A percentile compares a stretch with the other conserved stretches of the same genome.
These are phyloP conservation scores for Fusarium sacchari DNA, from an alignment of 2,329 filamentous ascomycete genomes.

Conservation along the genomic window DNA sequence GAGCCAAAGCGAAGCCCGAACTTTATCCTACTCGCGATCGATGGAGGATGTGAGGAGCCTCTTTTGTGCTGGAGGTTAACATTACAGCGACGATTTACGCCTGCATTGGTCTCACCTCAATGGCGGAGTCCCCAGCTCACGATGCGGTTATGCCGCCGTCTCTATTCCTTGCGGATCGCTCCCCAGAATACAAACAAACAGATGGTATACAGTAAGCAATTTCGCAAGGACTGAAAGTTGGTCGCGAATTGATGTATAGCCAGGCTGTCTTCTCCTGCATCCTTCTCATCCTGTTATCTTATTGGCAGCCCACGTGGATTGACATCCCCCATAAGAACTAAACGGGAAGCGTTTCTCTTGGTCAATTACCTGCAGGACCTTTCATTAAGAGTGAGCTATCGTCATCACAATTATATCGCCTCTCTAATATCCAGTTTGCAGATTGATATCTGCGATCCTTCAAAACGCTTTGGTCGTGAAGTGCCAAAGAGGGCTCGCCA, in stretches of 20 bases:
- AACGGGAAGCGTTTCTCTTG: not conserved
- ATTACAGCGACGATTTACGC: too few species aligned
- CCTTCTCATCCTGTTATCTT: not conserved
- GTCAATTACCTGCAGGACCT: not conserved
- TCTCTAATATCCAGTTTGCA: constrained; percentile 11
- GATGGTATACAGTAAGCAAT: not conserved
- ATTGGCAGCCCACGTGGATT: not conserved
- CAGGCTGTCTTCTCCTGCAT: not conserved
- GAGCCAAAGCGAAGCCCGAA: too few species aligned
- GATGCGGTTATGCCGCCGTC: not conserved
- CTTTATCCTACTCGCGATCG: too few species aligned
- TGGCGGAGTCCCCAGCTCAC: not conserved
- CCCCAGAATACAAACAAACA: not conserved
- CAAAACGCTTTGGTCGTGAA: constrained; percentile 53
- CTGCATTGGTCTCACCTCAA: too few species aligned
- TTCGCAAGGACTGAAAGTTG: accelerated
- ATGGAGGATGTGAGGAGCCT: too few species aligned
- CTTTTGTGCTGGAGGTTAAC: too few species aligned
- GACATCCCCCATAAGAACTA: not conserved
- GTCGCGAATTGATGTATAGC: accelerated
- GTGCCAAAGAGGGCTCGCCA: constrained; percentile 53
- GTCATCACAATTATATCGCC: accelerated
- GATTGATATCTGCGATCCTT: constrained; percentile 55
- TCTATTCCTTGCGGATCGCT: not conserved
- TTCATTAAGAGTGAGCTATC: not conserved